These are phyloP conservation scores for Picochlorum sp. DNA, from an alignment of 139 green algal genomes.

Conservation along the genomic window DNA sequence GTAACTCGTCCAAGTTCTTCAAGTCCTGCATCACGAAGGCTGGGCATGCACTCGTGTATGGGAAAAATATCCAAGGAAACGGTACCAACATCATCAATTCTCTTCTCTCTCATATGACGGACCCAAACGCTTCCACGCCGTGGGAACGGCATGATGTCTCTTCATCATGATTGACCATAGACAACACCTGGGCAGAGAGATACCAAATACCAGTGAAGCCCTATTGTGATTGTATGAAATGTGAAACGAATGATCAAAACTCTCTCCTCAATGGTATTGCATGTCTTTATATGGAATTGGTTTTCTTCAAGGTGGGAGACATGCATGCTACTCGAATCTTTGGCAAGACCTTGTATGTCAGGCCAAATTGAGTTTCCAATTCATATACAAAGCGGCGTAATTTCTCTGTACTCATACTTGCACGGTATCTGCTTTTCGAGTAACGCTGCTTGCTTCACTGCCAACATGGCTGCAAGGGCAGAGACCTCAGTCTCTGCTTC, in stretches of 20 bases:
- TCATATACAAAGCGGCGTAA: constrained; percentile 36
- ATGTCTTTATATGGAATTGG: neutral
- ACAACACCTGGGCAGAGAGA: too few relatives aligned
- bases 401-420: constrained; percentile 22
- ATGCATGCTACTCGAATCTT: constrained; percentile 1
- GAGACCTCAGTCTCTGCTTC: constrained; percentile 41
- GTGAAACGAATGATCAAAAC: constrained; percentile 1
- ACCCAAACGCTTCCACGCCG: too few relatives aligned
- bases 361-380: constrained; percentile 37
- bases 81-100: too few relatives aligned
- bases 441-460: constrained; percentile 36
- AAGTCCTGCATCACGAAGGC: too few relatives aligned
- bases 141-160: too few relatives aligned
- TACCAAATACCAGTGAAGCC: too few relatives aligned
- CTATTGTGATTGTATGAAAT: too few relatives aligned
- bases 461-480: constrained; percentile 45
- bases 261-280: neutral
- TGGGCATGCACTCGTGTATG: too few relatives aligned
- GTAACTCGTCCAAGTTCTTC: too few relatives aligned
- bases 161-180: too few relatives aligned
- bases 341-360: constrained; percentile 10
- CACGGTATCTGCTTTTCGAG: constrained; percentile 18
- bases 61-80: too few relatives aligned
- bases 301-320: neutral
- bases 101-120: too few relatives aligned